phyloP scores from a whole-genome alignment of 1,284 basidiomycete genomes.

The Ustilago sp. region DNA sequence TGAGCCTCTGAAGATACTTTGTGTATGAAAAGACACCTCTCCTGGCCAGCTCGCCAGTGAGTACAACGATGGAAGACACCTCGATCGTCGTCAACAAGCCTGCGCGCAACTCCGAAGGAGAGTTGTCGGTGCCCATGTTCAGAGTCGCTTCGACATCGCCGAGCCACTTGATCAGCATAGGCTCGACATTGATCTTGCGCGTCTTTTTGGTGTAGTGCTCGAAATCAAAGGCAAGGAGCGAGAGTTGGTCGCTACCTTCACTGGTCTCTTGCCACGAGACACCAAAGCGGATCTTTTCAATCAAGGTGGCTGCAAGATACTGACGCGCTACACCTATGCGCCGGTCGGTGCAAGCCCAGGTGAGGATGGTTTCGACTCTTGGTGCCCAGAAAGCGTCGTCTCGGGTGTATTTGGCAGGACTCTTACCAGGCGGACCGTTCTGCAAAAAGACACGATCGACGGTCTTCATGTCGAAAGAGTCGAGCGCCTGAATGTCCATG shows the following conservation, averaged over 20 bases:
- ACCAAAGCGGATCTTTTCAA: slow-evolving; percentile 75
- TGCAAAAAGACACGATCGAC: slow-evolving; percentile 43
- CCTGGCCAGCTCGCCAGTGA: slow-evolving; percentile 84
- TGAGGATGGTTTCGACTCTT: slow-evolving; percentile 77
- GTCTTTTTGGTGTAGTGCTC: slow-evolving; percentile 38
- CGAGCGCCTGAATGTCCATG: slow-evolving; percentile 39
- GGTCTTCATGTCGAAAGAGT: slow-evolving; percentile 42
- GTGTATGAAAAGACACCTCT: slow-evolving; percentile 83
- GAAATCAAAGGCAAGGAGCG: slow-evolving; percentile 36
- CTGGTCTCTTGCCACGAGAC: slow-evolving; percentile 44
- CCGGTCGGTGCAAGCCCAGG: slow-evolving; percentile 85
- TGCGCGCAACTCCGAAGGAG: background rate
- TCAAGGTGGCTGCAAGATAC: slow-evolving; percentile 81
- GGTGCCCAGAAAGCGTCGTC: slow-evolving; percentile 37
- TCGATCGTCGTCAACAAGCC: slow-evolving; percentile 26
- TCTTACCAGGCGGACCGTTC: background rate
- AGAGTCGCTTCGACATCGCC: slow-evolving; percentile 68
- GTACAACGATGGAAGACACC: slow-evolving; percentile 75
- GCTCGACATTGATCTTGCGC: slow-evolving; percentile 69
- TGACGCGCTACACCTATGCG: slow-evolving; percentile 77
- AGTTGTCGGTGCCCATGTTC: background rate
- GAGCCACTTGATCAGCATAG: slow-evolving; percentile 82
- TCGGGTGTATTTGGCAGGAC: slow-evolving; percentile 18
- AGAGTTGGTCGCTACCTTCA: slow-evolving; percentile 38
- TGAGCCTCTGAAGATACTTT: slow-evolving; percentile 84